These are phyloP conservation scores for Phytophthora pistaciae DNA, from an alignment of 352 stramenopile genomes.

Conservation along the genomic window DNA sequence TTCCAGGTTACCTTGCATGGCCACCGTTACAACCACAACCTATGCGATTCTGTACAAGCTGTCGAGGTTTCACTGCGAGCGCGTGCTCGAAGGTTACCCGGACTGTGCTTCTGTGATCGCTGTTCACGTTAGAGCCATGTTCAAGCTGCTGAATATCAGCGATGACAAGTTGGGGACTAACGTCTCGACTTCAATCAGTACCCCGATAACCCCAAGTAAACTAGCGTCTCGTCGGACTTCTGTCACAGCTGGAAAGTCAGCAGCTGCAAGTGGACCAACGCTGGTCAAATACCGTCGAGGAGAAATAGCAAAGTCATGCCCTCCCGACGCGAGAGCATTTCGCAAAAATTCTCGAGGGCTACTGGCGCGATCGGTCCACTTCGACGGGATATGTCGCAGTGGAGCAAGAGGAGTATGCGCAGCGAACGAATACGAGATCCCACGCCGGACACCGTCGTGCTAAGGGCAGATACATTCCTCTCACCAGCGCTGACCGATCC, in stretches of 20 bases:
- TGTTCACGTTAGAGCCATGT: constrained; percentile 11
- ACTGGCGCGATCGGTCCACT: background rate
- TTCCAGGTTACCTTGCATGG: constrained; percentile 36
- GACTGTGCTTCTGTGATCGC: constrained; percentile 39
- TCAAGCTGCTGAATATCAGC: background rate
- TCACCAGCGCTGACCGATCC: background rate
- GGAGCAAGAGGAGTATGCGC: constrained; percentile 1
- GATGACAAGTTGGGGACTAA: background rate
- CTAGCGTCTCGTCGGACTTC: background rate
- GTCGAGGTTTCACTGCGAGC: constrained; percentile 56
- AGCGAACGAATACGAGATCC: background rate
- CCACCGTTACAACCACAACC: constrained; percentile 58
- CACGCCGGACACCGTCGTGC: background rate
- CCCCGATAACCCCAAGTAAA: background rate
- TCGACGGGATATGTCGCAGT: constrained; percentile 1
- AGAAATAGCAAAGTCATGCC: constrained; percentile 48
- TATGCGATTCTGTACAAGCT: constrained; percentile 72
- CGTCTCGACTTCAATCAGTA: background rate
- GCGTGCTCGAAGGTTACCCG: constrained; percentile 58
- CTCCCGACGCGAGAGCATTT: background rate
- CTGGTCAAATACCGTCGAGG: background rate
- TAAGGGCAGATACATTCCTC: constrained; percentile 4
- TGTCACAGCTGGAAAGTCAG: constrained; percentile 1
- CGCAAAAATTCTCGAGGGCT: background rate
- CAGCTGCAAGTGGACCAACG: background rate